phyloP scores from a whole-genome alignment of 371 early-diverging fungal species.

The Massospora cicadina region DNA sequence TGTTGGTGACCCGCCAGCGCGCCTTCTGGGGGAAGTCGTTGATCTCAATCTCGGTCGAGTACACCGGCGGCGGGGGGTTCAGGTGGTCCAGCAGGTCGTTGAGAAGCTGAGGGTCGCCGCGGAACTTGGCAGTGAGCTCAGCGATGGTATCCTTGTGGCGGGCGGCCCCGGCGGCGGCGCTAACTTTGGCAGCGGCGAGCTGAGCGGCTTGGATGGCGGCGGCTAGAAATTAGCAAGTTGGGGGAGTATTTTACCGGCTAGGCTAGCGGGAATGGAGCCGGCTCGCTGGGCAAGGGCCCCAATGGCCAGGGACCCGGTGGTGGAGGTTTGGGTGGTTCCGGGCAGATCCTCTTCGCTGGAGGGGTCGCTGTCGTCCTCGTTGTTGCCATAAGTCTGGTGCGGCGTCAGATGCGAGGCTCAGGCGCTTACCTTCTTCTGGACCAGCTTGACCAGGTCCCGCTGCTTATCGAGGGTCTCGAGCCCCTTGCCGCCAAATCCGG shows the following conservation, averaged over 20 bases:
- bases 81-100: conserved; percentile 12
- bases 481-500: conserved; percentile 95
- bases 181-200: conserved; percentile 26
- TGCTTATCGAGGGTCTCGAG: conserved; percentile 86
- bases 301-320: neutral
- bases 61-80: conserved; percentile 16
- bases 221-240: neutral
- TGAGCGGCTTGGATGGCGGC: conserved; percentile 21
- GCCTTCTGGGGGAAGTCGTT: conserved; percentile 95
- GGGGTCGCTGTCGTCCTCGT: conserved; percentile 9
- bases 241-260: conserved; percentile 11
- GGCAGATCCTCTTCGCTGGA: conserved; percentile 12
- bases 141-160: conserved; percentile 18
- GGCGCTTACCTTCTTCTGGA: conserved; percentile 64
- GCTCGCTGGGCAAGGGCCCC: neutral
- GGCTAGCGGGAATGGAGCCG: conserved; percentile 13
- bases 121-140: conserved; percentile 19
- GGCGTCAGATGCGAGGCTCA: conserved; percentile 8
- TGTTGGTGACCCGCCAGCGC: conserved; percentile 90
- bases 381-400: conserved; percentile 5
- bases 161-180: conserved; percentile 23
- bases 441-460: conserved; percentile 70
- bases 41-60: conserved; percentile 77
- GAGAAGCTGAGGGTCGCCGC: conserved; percentile 15
- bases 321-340: conserved; percentile 8